Evolutionary conservation across 768 basidiomycete genomes (phyloP), one percentile per base, ranked within the genome.

Genomic region (Russula sp.): DNA sequence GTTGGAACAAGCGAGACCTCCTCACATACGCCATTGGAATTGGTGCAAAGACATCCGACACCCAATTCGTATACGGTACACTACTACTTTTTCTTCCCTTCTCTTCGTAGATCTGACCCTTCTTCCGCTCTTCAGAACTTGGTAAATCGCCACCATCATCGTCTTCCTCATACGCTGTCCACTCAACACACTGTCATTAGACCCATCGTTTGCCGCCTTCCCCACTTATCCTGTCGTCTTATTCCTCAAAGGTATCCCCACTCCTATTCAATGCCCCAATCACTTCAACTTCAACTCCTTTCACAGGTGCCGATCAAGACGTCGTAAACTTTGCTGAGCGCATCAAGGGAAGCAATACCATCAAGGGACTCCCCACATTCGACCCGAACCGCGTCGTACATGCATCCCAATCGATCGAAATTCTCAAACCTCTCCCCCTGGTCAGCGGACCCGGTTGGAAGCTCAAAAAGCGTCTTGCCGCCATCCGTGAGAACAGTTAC

Each of bases 211-310:
- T 73, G 77, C 86, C 14, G 82, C 90, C 3, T 77, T 94, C 68
- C 92, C 93, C 9, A 93, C 92, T 0, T 95, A 87, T 72, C 91
- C 92, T 2, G 89, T 91, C 16, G 88, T 90, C 0, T 79, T 94
- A 6, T 75, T 73, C 34, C 78, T 92, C 69, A 93, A 91, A 74
- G 86, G 82, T 80, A 25, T 25, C 58, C 5, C 41, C 32, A 13
- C 25, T 43, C 43, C 41, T 63, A 3, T 60, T 22, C 39, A 9
- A 13, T 47, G 25, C 9, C 8, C 4, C 56, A 22, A 35, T 39
- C 42, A 45, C 38, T 38, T 45, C 50, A 14, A 45, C 38, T 38
- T 45, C 50, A 14, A 51, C 11, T 22, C 18, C 8, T 25, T 34
- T 13, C 10, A 42, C 53, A 81, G 81, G 87, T 11, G 76, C 79